These are phyloP conservation scores for Heterobasidion parviporum DNA, from an alignment of 1,284 basidiomycete genomes.

Conservation along the genomic window DNA sequence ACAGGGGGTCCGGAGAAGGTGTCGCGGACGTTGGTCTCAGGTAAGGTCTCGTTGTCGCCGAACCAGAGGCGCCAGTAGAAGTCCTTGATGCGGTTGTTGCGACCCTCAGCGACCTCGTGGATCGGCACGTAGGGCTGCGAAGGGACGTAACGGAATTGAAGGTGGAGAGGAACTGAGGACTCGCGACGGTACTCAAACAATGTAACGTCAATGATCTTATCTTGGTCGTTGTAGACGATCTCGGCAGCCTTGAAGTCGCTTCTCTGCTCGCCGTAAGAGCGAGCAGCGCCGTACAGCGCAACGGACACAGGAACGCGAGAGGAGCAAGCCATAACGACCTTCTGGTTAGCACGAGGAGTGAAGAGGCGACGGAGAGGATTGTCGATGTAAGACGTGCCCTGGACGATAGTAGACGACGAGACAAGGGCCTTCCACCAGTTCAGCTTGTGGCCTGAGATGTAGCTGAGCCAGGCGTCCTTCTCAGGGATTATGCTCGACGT, in stretches of 20 bases:
- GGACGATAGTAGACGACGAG: constrained; percentile 77
- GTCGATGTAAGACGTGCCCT: constrained; percentile 77
- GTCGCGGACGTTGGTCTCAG: constrained; percentile 68
- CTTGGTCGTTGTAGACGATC: constrained; percentile 50
- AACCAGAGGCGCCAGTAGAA: constrained; percentile 99
- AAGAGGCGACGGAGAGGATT: constrained; percentile 89
- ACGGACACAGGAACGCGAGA: constrained; percentile 47
- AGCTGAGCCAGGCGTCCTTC: constrained; percentile 73
- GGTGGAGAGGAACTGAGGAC: constrained; percentile 70
- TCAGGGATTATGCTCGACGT: constrained; percentile 53
- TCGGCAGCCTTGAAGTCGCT: constrained; percentile 80
- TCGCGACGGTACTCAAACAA: constrained; percentile 82
- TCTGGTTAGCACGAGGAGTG: constrained; percentile 75
- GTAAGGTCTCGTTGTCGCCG: constrained; percentile 72
- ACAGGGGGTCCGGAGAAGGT: constrained; percentile 82
- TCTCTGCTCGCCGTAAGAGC: constrained; percentile 74
- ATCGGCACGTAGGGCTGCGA: constrained; percentile 89
- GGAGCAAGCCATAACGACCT: constrained; percentile 51
- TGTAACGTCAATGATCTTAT: constrained; percentile 63
- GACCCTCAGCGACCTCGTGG: constrained; percentile 80
- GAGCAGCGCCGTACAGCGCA: constrained; percentile 67
- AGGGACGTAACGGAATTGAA: constrained; percentile 85
- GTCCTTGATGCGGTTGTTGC: constrained; percentile 90
- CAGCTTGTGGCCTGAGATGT: constrained; percentile 73
- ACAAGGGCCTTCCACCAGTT: constrained; percentile 87